Conservation (phyloP, 352 stramenopile genomes). For the Plasmopara muralis region DNA sequence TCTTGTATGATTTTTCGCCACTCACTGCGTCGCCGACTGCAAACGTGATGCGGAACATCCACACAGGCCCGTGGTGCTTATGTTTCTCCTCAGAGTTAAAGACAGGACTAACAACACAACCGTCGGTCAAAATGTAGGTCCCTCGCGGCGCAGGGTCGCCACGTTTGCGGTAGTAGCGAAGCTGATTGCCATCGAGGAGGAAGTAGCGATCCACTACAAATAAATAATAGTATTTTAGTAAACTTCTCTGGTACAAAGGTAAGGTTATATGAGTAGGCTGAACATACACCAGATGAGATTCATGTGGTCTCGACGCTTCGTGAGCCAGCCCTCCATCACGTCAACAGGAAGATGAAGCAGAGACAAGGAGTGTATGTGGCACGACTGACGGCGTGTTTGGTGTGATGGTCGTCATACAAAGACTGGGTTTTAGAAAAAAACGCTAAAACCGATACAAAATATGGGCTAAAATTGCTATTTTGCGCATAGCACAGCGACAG, state of each 20-base stretch:
- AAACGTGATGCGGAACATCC: conserved; percentile 89
- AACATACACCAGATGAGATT: conserved; percentile 86
- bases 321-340: conserved; percentile 83
- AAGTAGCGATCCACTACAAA: conserved; percentile 79
- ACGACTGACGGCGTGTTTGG: conserved; percentile 16
- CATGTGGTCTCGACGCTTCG: conserved; percentile 86
- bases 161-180: conserved; percentile 84
- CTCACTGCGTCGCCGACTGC: conserved; percentile 45
- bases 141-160: conserved; percentile 72
- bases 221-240: conserved; percentile 3
- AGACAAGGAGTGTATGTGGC: conserved; percentile 1
- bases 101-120: conserved; percentile 65
- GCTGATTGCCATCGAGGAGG: conserved; percentile 77
- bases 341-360: conserved; percentile 2
- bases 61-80: conserved; percentile 78
- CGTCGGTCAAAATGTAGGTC: conserved; percentile 82
- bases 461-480: background rate
- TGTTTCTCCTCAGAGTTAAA: conserved; percentile 88
- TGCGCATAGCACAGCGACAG: background rate
- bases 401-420: conserved; percentile 6
- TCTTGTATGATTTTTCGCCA: conserved; percentile 84
- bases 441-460: conserved; percentile 4
- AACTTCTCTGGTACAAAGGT: background rate
- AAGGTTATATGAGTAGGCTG: conserved; percentile 1
- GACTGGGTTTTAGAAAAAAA: conserved; percentile 9